A percentile compares a stretch with the other conserved stretches of the same genome.
Conservation (phyloP, 345 rosid genomes). For the Populus ilicifolia region DNA sequence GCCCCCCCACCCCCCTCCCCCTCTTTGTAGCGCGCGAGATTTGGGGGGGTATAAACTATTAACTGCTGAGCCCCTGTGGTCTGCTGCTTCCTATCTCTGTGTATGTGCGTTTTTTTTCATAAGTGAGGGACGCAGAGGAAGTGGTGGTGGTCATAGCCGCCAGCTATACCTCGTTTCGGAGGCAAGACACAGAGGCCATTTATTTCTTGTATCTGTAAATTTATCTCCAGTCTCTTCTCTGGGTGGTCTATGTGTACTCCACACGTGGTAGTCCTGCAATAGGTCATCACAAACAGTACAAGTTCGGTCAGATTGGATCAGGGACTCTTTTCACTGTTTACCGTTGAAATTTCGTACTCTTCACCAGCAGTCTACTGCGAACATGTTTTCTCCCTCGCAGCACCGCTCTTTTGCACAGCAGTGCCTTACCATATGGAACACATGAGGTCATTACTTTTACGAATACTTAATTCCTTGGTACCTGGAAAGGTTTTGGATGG, state of each 20-base stretch:
- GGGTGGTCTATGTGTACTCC: constrained; percentile 8
- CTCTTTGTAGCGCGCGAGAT: constrained; percentile 40
- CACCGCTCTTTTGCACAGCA: no score
- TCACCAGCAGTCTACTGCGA: background rate
- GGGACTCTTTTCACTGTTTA: constrained; percentile 33
- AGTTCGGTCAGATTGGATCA: constrained; percentile 8
- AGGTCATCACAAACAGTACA: constrained; percentile 31
- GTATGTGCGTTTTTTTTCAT: background rate
- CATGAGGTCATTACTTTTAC: no score
- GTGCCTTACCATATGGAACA: no score
- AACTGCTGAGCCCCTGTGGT: constrained; percentile 7
- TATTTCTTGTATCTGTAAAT: background rate
- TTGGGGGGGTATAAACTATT: constrained; percentile 29
- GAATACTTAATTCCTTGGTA: no score
- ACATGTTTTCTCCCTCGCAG: background rate
- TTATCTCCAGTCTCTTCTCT: background rate
- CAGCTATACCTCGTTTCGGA: constrained; percentile 28
- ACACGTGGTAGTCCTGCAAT: constrained; percentile 39
- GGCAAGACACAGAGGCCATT: background rate
- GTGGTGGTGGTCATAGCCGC: constrained; percentile 25
- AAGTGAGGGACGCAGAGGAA: background rate
- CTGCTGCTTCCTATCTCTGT: background rate
- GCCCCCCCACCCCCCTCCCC: constrained; percentile 5
- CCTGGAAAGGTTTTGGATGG: no score
- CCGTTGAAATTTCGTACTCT: constrained; percentile 43